Evolutionary conservation across 2,329 filamentous ascomycete species (phyloP).

Genomic region (Trichophyton mentagrophytes): DNA sequence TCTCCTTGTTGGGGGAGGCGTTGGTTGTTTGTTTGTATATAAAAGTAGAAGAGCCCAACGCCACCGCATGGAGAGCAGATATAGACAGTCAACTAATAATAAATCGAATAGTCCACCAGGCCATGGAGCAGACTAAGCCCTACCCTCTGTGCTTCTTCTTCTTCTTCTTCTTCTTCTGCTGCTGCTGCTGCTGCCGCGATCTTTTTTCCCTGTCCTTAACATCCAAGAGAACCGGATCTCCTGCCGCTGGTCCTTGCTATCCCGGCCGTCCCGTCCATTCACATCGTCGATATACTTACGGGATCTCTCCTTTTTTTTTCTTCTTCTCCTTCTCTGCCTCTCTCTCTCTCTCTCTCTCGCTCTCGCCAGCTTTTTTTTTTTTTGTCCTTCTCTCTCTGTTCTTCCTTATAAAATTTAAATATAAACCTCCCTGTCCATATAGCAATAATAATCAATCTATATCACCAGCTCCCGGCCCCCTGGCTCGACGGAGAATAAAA

Average conservation of each 20-base stretch:
- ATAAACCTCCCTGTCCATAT: neutral
- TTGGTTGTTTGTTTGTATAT: no score
- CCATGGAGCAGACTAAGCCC: neutral
- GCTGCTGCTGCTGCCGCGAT: neutral
- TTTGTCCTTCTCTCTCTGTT: neutral
- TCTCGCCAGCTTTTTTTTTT: neutral
- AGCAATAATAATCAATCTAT: neutral
- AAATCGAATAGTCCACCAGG: neutral
- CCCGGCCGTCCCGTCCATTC: neutral
- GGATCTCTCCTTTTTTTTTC: neutral
- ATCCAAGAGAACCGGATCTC: neutral
- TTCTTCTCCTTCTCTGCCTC: neutral
- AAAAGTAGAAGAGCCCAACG: no score
- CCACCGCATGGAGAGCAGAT: no score
- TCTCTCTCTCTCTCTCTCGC: neutral
- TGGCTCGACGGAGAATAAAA: conserved; percentile 1
- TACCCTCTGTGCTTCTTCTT: neutral
- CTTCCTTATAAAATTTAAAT: neutral
- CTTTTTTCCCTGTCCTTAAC: neutral
- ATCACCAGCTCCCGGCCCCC: neutral
- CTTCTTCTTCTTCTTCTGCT: neutral
- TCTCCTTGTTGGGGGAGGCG: no score
- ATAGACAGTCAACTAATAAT: no score
- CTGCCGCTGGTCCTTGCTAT: neutral
- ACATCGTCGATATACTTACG: neutral